Conservation (phyloP, 2,329 filamentous ascomycete genomes). For the Colletotrichum liriopes region DNA sequence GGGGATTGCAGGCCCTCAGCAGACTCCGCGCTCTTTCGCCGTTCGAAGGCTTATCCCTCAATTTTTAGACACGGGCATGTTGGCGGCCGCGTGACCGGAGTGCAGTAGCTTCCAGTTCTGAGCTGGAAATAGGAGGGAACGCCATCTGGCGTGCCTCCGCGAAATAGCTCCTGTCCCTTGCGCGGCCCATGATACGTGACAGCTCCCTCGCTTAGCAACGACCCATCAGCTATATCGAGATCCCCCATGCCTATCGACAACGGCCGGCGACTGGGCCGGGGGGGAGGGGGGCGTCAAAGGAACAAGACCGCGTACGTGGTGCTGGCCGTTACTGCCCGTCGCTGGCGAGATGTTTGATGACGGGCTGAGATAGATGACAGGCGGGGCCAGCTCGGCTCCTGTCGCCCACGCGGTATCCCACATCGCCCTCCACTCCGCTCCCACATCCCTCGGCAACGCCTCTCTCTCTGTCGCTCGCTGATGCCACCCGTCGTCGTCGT, state of each 20-base stretch:
- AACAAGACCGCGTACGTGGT: neutral
- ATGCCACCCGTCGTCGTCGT: neutral
- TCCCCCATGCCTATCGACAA: neutral
- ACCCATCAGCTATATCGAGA: neutral
- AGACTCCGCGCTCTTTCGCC: neutral
- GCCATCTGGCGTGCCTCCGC: neutral
- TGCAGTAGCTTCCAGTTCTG: constrained; percentile 4
- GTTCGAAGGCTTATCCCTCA: neutral
- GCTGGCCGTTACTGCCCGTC: neutral
- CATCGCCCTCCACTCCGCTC: neutral
- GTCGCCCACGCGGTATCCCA: neutral
- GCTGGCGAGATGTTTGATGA: constrained; percentile 32
- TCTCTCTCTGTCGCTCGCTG: neutral
- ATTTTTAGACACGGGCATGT: constrained; percentile 24
- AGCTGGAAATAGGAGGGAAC: neutral
- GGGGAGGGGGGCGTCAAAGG: constrained; percentile 5
- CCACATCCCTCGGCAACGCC: constrained; percentile 23
- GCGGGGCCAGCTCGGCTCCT: constrained; percentile 20
- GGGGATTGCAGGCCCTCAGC: neutral
- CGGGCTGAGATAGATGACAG: constrained; percentile 41
- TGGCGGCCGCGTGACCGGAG: constrained; percentile 4
- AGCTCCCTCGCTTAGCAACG: neutral
- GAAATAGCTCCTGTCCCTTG: neutral
- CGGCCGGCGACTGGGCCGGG: neutral
- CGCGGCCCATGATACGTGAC: neutral